These are phyloP conservation scores for Sclerospora graminicola DNA, from an alignment of 352 stramenopile genomes.

Conservation along the genomic window DNA sequence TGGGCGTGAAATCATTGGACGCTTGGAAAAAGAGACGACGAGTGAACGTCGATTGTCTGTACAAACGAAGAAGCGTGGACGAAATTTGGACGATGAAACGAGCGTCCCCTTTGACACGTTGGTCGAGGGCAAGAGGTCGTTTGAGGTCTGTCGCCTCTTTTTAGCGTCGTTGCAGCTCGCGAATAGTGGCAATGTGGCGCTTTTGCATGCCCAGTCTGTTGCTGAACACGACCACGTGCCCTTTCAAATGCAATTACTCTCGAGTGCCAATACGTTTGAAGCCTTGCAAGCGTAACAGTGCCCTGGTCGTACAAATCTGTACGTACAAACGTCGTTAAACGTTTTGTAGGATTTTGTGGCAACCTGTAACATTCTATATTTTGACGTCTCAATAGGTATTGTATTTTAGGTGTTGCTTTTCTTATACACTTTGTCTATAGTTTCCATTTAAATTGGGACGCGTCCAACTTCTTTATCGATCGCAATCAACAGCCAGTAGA, in stretches of 20 bases:
- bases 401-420: no score
- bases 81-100: conserved; percentile 13
- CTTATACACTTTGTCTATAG: no score
- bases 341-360: no score
- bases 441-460: no score
- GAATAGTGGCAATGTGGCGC: conserved; percentile 82
- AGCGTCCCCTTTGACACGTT: conserved; percentile 45
- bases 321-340: no score
- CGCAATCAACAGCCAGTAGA: conserved; percentile 5
- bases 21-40: conserved; percentile 38
- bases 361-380: no score
- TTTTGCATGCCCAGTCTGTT: conserved; percentile 61
- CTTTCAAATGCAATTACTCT: conserved; percentile 63
- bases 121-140: conserved; percentile 42
- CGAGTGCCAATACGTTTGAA: conserved; percentile 50
- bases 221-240: conserved; percentile 43
- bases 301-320: no score
- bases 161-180: conserved; percentile 86
- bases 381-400: no score
- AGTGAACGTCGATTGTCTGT: no score
- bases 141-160: conserved; percentile 86
- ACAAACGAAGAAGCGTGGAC: no score
- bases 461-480: no score
- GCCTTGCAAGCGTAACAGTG: conserved; percentile 36
- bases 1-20: conserved; percentile 44